These are phyloP conservation scores for Piper longum DNA, from an alignment of 164 flowering plant genomes.

Conservation along the genomic window DNA sequence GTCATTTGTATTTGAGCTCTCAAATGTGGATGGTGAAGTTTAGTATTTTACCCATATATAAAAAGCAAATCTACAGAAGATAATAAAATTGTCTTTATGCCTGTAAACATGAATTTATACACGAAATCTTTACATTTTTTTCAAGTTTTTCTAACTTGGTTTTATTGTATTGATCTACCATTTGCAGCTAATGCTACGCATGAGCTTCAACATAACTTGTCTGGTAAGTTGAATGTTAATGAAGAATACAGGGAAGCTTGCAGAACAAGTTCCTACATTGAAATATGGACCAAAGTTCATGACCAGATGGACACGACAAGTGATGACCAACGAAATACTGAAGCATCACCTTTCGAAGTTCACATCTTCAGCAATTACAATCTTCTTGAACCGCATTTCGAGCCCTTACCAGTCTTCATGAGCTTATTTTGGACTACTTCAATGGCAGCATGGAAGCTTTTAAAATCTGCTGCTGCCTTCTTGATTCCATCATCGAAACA, in stretches of 20 bases:
- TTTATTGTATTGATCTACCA: background rate
- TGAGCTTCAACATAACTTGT: background rate
- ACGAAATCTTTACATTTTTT: too few relatives aligned
- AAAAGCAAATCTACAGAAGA: background rate
- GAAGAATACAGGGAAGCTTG: constrained; percentile 63
- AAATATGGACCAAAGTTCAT: constrained; percentile 44
- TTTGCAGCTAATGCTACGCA: background rate
- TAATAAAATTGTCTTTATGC: too few relatives aligned
- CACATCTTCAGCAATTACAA: background rate
- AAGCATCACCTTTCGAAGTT: background rate
- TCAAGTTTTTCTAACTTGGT: background rate
- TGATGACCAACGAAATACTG: background rate
- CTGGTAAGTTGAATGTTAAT: constrained; percentile 29
- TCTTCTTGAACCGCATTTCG: background rate
- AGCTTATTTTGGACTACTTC: constrained; percentile 39
- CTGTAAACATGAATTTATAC: too few relatives aligned
- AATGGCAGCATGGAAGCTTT: constrained; percentile 39
- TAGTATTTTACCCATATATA: too few relatives aligned
- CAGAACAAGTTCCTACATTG: constrained; percentile 58
- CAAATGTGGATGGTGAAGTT: too few relatives aligned
- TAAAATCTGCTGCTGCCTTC: constrained; percentile 32
- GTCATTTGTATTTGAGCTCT: too few relatives aligned
- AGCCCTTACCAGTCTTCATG: constrained; percentile 14
- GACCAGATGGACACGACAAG: constrained; percentile 12
- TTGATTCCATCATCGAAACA: constrained; percentile 33